Conservation (phyloP, 116 monocot genomes). For the Papilionanthe hybrid region DNA sequence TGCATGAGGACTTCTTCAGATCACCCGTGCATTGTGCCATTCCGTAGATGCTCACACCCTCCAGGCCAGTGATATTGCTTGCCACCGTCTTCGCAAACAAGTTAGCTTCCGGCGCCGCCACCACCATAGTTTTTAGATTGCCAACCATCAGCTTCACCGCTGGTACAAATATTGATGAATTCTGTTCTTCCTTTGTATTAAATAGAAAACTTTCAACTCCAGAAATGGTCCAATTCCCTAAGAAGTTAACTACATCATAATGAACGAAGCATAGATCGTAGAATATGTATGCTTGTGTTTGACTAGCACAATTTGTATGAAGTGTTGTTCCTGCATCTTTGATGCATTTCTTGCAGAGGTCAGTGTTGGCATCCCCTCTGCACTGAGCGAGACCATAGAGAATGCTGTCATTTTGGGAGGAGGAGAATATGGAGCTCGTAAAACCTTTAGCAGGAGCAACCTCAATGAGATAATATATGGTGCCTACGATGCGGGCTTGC, state of each 20-base stretch:
- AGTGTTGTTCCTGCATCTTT: not conserved
- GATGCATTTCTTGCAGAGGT: not conserved
- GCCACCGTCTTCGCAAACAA: too few species aligned
- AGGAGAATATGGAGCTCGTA: not conserved
- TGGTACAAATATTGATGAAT: too few species aligned
- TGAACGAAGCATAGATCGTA: not conserved
- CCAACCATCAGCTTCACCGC: too few species aligned
- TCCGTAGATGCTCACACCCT: not conserved
- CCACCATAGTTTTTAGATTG: too few species aligned
- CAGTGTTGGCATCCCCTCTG: not conserved
- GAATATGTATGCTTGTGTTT: too few species aligned
- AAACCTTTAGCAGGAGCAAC: not conserved
- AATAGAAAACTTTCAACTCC: too few species aligned
- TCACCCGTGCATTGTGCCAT: too few species aligned
- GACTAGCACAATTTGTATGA: not conserved
- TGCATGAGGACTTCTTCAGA: not conserved
- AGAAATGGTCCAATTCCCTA: too few species aligned
- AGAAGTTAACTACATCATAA: not conserved
- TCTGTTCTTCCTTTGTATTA: too few species aligned
- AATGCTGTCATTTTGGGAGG: not conserved
- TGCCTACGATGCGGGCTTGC: not conserved
- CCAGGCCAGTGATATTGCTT: too few species aligned
- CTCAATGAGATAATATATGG: not conserved
- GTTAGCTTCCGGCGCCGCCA: too few species aligned
- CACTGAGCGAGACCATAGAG: slow-evolving; percentile 3